phyloP scores from a whole-genome alignment of 1,139 yeast species.

The Eremothecium gossypii region DNA sequence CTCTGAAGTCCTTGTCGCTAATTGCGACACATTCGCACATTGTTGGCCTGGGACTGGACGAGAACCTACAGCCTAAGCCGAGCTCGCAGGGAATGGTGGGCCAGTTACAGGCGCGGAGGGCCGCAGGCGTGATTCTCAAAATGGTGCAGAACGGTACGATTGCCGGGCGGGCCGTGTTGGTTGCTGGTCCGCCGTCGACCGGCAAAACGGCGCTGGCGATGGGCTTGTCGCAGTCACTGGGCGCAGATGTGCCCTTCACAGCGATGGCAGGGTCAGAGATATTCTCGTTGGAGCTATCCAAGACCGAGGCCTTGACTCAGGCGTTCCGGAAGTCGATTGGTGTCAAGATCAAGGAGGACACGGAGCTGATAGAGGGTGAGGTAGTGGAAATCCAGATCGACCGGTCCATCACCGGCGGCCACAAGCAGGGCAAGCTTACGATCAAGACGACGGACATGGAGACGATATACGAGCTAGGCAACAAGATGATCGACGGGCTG shows the following conservation, averaged over 20 bases:
- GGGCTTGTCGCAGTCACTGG: slow-evolving; percentile 87
- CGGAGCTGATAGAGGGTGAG: slow-evolving; percentile 96
- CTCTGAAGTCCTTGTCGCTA: slow-evolving; percentile 51
- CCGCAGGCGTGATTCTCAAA: slow-evolving; percentile 87
- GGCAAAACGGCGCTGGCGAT: slow-evolving; percentile 99
- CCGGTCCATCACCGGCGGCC: slow-evolving; percentile 93
- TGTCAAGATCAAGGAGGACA: slow-evolving; percentile 89
- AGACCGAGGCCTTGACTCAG: slow-evolving; percentile 93
- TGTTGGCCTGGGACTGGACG: slow-evolving; percentile 89
- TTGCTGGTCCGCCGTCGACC: slow-evolving; percentile 98
- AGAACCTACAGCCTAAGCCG: slow-evolving; percentile 72
- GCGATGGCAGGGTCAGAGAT: slow-evolving; percentile 92
- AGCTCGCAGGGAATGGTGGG: slow-evolving; percentile 95
- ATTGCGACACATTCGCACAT: slow-evolving; percentile 98
- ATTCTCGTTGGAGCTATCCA: slow-evolving; percentile 80
- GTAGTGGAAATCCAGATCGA: slow-evolving; percentile 98
- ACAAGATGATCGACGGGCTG: slow-evolving; percentile 93
- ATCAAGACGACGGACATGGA: slow-evolving; percentile 99
- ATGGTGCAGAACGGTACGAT: slow-evolving; percentile 91
- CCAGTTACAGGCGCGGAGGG: slow-evolving; percentile 86
- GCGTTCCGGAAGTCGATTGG: slow-evolving; percentile 95
- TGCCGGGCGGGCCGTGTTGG: slow-evolving; percentile 91
- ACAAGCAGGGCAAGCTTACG: slow-evolving; percentile 94
- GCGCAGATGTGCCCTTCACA: slow-evolving; percentile 89
- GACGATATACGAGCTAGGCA: slow-evolving; percentile 93